Conservation (phyloP, 2,329 filamentous ascomycete genomes). For the Ophioceras dolichostomum region DNA sequence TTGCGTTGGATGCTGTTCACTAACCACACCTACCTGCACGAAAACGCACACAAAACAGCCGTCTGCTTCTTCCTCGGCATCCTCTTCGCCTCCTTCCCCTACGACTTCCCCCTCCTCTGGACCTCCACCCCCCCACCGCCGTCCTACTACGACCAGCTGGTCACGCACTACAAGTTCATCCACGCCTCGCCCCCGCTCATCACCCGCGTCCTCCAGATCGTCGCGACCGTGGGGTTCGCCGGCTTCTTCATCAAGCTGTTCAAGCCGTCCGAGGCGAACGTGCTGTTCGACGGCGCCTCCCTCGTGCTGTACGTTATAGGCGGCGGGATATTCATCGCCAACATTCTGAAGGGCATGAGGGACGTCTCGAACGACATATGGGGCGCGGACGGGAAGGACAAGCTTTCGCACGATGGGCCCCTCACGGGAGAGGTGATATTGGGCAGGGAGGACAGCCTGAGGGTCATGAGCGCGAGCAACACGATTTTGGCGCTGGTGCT, state of each 20-base stretch:
- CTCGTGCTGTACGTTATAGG: constrained; percentile 76
- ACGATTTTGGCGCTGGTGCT: constrained; percentile 90
- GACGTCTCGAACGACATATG: constrained; percentile 66
- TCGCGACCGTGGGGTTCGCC: constrained; percentile 73
- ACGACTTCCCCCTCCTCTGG: constrained; percentile 87
- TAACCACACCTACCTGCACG: neutral
- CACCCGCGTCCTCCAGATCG: constrained; percentile 85
- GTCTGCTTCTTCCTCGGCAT: constrained; percentile 97
- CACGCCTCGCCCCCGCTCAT: constrained; percentile 88
- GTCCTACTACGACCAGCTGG: constrained; percentile 71
- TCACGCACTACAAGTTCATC: constrained; percentile 81
- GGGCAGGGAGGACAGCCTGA: constrained; percentile 76
- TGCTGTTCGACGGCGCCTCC: constrained; percentile 82
- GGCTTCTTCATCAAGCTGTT: constrained; percentile 94
- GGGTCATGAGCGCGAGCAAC: constrained; percentile 87
- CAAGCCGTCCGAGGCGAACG: constrained; percentile 84
- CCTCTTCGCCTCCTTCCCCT: constrained; percentile 91
- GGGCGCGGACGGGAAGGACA: constrained; percentile 24
- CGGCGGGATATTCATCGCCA: constrained; percentile 85
- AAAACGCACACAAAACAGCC: constrained; percentile 31
- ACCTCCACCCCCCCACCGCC: constrained; percentile 51
- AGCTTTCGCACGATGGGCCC: constrained; percentile 24
- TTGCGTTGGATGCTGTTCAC: neutral
- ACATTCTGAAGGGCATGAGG: constrained; percentile 89
- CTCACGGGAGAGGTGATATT: constrained; percentile 54